Base-by-base conservation (phyloP, 2,329 filamentous ascomycete genomes). In the Mollisia scopiformis region DNA sequence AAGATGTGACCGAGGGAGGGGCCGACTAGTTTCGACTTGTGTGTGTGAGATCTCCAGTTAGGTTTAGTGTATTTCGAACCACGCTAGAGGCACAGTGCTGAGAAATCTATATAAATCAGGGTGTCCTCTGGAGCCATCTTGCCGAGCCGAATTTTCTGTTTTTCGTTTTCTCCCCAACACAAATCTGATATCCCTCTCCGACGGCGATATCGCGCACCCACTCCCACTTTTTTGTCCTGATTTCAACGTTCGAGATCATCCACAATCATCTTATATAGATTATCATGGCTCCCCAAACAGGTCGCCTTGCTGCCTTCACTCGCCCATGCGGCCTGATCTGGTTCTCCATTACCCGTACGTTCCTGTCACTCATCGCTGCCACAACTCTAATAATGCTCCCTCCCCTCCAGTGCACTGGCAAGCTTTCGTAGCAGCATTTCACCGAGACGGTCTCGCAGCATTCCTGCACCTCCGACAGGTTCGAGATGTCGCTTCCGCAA, bases 401-500 rank as follows among this genome's bases (percentile, higher is more conserved):
- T 16, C 41, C 23, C 43, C 6, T 50, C 46, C 21, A 69, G 67
- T 68, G 52, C 64, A 69, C 62, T 69, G 51, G 28, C 59, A 55
- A 28, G 63, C 65, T 61, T 61, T 68, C 47, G 63, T 19, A 59
- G 62, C 65, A 39, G 64, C 62, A 0, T 2, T 67, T 59, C 62
- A 59, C 49, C 37, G 28, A 65, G 62, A 69, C 50, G 68, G 68
- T 39, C 62, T 69, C 47, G 57, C 51, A 6, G 31, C 68, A 61
- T 25, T 69, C 54, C 14, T 33, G 19, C 61, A 57, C 19, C 53
- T 58, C 5, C 58, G 14, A 57, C 59, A 56, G 27, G 64, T 69
- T 66, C 66, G 65, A 64, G 68, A 70, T 58, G 62, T 58, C 23
- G 68, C 68, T 23, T 33, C 46, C 50, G 66, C 68, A 62, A 69